These are phyloP conservation scores for Metschnikowia noctiluminum DNA, from an alignment of 805 yeast genomes.

Conservation along the genomic window DNA sequence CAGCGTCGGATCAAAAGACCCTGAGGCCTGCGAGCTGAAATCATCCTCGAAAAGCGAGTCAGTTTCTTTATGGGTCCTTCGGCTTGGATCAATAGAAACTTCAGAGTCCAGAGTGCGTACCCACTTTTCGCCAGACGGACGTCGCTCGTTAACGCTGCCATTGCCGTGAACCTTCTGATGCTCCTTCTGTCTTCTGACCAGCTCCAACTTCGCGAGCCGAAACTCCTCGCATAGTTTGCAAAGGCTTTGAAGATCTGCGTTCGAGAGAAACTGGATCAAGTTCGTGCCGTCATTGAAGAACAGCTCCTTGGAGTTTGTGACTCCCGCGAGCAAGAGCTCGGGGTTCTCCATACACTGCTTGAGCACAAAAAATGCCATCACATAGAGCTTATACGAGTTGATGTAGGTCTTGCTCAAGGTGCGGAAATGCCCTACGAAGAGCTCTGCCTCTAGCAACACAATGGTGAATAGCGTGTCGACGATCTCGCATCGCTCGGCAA, in stretches of 20 bases:
- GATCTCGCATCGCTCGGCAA: constrained; percentile 24
- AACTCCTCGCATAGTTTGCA: constrained; percentile 39
- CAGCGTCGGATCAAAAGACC: constrained; percentile 10
- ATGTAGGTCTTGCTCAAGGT: constrained; percentile 35
- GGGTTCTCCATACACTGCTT: constrained; percentile 42
- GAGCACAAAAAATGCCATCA: constrained; percentile 39
- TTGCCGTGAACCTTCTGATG: constrained; percentile 16
- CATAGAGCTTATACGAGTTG: constrained; percentile 40
- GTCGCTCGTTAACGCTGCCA: background rate
- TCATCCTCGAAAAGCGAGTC: background rate
- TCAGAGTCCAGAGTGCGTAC: too few relatives aligned
- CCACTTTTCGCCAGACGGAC: background rate
- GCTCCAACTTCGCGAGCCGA: constrained; percentile 30
- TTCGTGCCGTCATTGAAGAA: constrained; percentile 37
- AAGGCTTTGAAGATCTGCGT: constrained; percentile 33
- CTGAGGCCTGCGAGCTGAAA: background rate
- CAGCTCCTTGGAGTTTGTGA: constrained; percentile 22
- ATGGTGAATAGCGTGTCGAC: constrained; percentile 31
- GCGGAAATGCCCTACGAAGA: constrained; percentile 42
- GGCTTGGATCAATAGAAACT: too few relatives aligned
- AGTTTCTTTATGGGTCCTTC: too few relatives aligned
- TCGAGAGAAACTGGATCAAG: constrained; percentile 35
- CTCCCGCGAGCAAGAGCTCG: constrained; percentile 32
- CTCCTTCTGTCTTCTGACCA: constrained; percentile 15
- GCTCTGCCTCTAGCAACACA: constrained; percentile 36